Percentiles rank a stretch among this genome's conserved stretches.
phyloP scores from a whole-genome alignment of 139 green algal genomes.

The Auxenochlorella pyrenoidosa region DNA sequence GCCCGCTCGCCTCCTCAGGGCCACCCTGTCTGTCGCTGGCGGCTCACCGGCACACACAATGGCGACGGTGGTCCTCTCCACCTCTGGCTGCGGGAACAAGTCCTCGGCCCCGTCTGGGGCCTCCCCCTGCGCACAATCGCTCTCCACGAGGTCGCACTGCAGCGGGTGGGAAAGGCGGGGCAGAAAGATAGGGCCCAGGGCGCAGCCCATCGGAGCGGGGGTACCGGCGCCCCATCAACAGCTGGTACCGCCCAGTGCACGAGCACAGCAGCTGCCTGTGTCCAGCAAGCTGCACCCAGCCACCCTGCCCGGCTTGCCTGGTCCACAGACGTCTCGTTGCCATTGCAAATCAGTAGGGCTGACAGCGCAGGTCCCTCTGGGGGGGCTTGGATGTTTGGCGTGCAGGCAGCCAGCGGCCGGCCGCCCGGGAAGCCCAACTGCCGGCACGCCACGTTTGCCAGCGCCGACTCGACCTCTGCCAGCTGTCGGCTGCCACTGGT shows the following conservation, averaged over 20 bases:
- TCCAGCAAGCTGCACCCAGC: too few species aligned
- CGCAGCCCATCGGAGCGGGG: background rate
- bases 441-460: background rate
- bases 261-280: too few species aligned
- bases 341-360: background rate
- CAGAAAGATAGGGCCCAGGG: background rate
- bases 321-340: conserved; percentile 3
- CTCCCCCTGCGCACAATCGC: background rate
- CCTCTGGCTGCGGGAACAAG: background rate
- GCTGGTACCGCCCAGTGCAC: too few species aligned
- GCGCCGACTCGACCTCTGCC: background rate
- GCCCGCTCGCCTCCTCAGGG: too few species aligned
- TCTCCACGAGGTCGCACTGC: conserved; percentile 1
- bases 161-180: background rate
- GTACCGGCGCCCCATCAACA: too few species aligned
- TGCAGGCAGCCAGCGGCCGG: background rate
- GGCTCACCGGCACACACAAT: background rate
- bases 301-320: background rate
- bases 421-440: background rate
- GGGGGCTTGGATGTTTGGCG: background rate
- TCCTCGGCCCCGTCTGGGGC: background rate
- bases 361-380: background rate
- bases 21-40: too few species aligned
- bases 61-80: background rate
- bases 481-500: background rate